Evolutionary conservation across 805 yeast genomes (phyloP).

Genomic region (Cyberlindnera samutprakarnensis): DNA sequence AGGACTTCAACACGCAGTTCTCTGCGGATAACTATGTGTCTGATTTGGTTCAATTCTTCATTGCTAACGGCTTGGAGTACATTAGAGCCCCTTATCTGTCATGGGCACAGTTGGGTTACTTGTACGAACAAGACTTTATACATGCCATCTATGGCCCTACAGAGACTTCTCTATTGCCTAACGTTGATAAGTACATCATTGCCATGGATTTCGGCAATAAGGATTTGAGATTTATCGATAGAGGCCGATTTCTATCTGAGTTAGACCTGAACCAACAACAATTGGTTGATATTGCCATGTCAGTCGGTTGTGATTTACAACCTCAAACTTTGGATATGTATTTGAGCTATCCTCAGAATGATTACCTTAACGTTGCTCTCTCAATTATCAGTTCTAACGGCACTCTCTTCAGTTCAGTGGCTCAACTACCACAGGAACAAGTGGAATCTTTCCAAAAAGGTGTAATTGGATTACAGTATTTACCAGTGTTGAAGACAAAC

Average conservation of each 20-base stretch:
- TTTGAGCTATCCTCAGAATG: slow-evolving; percentile 21
- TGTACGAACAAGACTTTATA: slow-evolving; percentile 46
- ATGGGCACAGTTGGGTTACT: slow-evolving; percentile 70
- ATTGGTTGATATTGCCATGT: slow-evolving; percentile 66
- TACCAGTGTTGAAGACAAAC: slow-evolving; percentile 63
- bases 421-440: slow-evolving; percentile 10
- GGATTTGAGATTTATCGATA: slow-evolving; percentile 63
- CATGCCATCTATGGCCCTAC: slow-evolving; percentile 82
- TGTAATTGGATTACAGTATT: slow-evolving; percentile 54
- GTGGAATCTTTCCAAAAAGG: slow-evolving; percentile 48
- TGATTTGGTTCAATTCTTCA: slow-evolving; percentile 52
- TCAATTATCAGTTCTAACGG: slow-evolving; percentile 34
- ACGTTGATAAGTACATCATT: slow-evolving; percentile 63
- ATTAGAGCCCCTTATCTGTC: slow-evolving; percentile 79
- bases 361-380: slow-evolving; percentile 28
- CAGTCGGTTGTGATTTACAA: slow-evolving; percentile 74
- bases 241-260: slow-evolving; percentile 48
- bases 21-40: slow-evolving; percentile 42
- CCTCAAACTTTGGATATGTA: slow-evolving; percentile 50
- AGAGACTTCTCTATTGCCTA: slow-evolving; percentile 56
- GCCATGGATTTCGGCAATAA: slow-evolving; percentile 60
- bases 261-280: slow-evolving; percentile 55
- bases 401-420: slow-evolving; percentile 40
- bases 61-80: slow-evolving; percentile 49
- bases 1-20: slow-evolving; percentile 38